These are phyloP conservation scores for Polygonum maritimum DNA, from an alignment of 148 eudicot species.

Conservation along the genomic window DNA sequence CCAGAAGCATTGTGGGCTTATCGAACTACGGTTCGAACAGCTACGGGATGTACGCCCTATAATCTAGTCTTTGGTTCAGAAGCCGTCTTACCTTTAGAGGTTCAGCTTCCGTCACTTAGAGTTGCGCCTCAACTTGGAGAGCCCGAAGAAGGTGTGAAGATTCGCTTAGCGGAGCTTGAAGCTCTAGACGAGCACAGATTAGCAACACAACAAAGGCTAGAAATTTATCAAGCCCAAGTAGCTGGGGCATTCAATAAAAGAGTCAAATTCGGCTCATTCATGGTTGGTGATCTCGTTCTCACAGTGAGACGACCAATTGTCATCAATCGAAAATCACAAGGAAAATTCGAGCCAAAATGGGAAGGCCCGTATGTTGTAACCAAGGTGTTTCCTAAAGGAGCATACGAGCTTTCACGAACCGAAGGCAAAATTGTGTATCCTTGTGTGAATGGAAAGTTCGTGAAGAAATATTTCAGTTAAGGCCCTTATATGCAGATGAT, in stretches of 20 bases:
- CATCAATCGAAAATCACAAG: neutral
- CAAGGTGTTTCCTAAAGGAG: neutral
- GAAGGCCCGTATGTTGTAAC: neutral
- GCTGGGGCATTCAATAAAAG: neutral
- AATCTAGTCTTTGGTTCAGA: neutral
- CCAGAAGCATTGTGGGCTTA: neutral
- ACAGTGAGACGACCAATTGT: neutral
- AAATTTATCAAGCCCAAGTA: neutral
- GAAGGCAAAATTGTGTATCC: neutral
- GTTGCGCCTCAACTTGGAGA: neutral
- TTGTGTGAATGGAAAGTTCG: neutral
- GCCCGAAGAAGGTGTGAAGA: neutral
- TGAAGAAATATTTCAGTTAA: neutral
- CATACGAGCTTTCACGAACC: neutral
- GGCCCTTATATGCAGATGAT: neutral
- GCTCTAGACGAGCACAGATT: neutral
- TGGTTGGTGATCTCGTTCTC: neutral
- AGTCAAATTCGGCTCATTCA: neutral
- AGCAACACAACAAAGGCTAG: neutral
- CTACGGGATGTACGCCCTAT: neutral
- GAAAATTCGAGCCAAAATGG: neutral
- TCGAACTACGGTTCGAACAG: neutral
- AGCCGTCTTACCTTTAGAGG: neutral
- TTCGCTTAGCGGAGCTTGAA: neutral
- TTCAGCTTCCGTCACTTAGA: neutral